A percentile compares a stretch with the other conserved stretches of the same genome.
Conservation (phyloP, 345 rosid species). For the Eucalyptus marginata region DNA sequence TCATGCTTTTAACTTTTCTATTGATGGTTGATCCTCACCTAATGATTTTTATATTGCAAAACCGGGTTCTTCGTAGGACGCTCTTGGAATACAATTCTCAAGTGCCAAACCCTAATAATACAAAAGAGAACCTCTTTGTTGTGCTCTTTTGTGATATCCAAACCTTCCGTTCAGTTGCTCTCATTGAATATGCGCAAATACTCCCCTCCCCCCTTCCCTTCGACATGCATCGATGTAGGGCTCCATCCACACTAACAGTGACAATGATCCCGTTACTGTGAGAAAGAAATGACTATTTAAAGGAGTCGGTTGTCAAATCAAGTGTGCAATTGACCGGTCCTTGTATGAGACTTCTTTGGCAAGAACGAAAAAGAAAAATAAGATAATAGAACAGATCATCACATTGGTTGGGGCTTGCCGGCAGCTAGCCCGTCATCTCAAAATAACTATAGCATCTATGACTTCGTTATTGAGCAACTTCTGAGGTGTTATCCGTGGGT, state of each 20-base stretch:
- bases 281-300: neutral
- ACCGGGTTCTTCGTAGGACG: neutral
- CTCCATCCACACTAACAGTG: neutral
- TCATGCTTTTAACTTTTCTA: neutral
- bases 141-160: neutral
- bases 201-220: neutral
- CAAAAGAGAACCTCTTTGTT: neutral
- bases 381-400: neutral
- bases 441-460: neutral
- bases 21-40: neutral
- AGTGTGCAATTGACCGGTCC: neutral
- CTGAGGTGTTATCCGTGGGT: neutral
- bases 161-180: neutral
- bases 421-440: neutral
- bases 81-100: neutral
- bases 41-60: neutral
- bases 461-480: neutral
- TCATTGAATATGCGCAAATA: neutral
- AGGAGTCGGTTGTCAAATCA: neutral
- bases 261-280: neutral
- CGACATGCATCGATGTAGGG: neutral
- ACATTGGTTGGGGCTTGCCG: neutral
- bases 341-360: neutral
- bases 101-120: neutral
- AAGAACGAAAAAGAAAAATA: neutral